Conservation (phyloP, 164 flowering plant species). For the Kingdonia uniflora region DNA sequence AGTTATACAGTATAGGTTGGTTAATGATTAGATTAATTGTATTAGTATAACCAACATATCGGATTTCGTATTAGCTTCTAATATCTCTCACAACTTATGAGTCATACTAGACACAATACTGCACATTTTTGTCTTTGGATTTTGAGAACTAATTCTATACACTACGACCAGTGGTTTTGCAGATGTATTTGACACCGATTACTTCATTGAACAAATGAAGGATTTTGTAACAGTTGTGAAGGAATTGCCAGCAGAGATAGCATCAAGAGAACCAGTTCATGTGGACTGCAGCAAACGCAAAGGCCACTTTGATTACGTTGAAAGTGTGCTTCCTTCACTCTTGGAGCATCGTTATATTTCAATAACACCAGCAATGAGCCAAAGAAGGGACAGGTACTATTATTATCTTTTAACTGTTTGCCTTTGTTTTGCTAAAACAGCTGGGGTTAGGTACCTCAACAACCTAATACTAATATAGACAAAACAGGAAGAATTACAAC, state of each 20-base stretch:
- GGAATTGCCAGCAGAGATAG: conserved; percentile 61
- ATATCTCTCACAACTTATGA: too few species aligned
- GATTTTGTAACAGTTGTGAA: conserved; percentile 62
- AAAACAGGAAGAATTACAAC: too few species aligned
- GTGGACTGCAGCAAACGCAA: conserved; percentile 94
- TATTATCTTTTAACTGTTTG: neutral
- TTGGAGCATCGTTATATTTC: conserved; percentile 74
- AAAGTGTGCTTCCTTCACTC: conserved; percentile 76
- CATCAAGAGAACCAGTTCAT: conserved; percentile 57
- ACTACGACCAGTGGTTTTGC: conserved; percentile 99
- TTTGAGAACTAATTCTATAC: too few species aligned
- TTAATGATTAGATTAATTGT: too few species aligned
- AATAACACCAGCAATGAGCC: conserved; percentile 91
- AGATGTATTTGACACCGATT: conserved; percentile 95
- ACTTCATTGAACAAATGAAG: conserved; percentile 68
- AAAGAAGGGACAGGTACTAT: conserved; percentile 84
- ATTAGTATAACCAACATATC: too few species aligned
- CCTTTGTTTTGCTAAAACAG: too few species aligned
- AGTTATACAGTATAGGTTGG: too few species aligned
- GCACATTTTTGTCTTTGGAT: too few species aligned
- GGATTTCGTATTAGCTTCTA: too few species aligned
- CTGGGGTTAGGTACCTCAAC: too few species aligned
- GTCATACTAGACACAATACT: too few species aligned
- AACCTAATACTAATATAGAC: too few species aligned
- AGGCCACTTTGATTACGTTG: conserved; percentile 89